A percentile compares a stretch with the other conserved stretches of the same genome.
Evolutionary conservation across 768 basidiomycete species (phyloP).

Genomic region (Serendipita sp.): DNA sequence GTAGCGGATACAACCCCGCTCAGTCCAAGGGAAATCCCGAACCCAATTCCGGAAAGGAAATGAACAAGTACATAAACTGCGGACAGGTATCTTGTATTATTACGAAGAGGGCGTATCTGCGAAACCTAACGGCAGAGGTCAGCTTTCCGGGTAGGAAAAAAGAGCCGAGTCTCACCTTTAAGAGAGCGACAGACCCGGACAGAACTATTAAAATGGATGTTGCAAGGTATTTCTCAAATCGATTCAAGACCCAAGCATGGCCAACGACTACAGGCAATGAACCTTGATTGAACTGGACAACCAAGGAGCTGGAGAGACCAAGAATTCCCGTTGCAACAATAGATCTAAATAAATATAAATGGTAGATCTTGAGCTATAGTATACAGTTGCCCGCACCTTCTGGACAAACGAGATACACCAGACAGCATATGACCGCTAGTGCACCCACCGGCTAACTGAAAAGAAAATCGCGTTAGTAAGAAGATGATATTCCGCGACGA

Average conservation of each 20-base stretch:
- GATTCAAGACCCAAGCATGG: conserved; percentile 19
- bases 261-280: conserved; percentile 24
- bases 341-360: conserved; percentile 23
- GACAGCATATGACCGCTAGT: conserved; percentile 49
- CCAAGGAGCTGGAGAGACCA: conserved; percentile 28
- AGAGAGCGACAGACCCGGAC: too few relatives aligned
- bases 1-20: conserved; percentile 35
- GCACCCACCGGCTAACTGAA: conserved; percentile 39
- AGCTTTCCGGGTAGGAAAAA: too few relatives aligned
- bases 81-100: too few relatives aligned
- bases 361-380: conserved; percentile 5
- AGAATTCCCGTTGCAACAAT: conserved; percentile 39
- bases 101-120: too few relatives aligned
- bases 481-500: background rate
- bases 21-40: conserved; percentile 37
- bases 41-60: conserved; percentile 30
- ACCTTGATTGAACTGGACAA: background rate
- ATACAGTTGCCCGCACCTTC: conserved; percentile 24
- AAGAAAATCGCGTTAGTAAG: background rate
- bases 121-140: too few relatives aligned
- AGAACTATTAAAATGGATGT: too few relatives aligned
- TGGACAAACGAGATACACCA: conserved; percentile 40
- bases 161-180: too few relatives aligned
- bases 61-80: conserved; percentile 7
- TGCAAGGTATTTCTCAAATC: background rate